Evolutionary conservation across 148 eudicot species (phyloP).

Genomic region (Chenopodium berlandieri): DNA sequence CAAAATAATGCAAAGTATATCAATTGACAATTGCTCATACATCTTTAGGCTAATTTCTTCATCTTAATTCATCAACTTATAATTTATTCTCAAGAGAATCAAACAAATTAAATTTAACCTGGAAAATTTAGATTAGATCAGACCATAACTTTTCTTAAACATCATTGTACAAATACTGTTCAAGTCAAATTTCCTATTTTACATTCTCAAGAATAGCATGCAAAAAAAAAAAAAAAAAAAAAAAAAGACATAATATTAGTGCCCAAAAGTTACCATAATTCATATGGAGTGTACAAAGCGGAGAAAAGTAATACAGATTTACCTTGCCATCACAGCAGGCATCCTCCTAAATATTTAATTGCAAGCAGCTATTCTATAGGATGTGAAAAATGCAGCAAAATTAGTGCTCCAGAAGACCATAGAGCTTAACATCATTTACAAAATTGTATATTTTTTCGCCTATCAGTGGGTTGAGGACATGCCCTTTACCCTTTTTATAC

Average conservation of each 20-base stretch:
- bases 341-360: background rate
- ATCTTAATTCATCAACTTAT: too few relatives aligned
- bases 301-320: background rate
- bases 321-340: background rate
- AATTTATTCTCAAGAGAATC: too few relatives aligned
- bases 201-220: too few relatives aligned
- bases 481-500: background rate
- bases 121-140: too few relatives aligned
- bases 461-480: background rate
- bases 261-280: background rate
- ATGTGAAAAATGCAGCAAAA: conserved; percentile 8
- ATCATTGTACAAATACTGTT: too few relatives aligned
- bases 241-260: background rate
- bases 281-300: background rate
- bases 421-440: conserved; percentile 11
- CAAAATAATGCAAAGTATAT: too few relatives aligned
- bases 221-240: too few relatives aligned
- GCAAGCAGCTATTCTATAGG: conserved; percentile 8
- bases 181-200: too few relatives aligned
- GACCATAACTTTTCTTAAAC: too few relatives aligned
- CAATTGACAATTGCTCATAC: too few relatives aligned
- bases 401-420: background rate
- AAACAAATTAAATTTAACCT: too few relatives aligned
- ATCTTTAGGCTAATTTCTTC: too few relatives aligned
- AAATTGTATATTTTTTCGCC: background rate